Base-by-base conservation (phyloP, 78 protist genomes). In the Dictyostelium intermedium region DNA sequence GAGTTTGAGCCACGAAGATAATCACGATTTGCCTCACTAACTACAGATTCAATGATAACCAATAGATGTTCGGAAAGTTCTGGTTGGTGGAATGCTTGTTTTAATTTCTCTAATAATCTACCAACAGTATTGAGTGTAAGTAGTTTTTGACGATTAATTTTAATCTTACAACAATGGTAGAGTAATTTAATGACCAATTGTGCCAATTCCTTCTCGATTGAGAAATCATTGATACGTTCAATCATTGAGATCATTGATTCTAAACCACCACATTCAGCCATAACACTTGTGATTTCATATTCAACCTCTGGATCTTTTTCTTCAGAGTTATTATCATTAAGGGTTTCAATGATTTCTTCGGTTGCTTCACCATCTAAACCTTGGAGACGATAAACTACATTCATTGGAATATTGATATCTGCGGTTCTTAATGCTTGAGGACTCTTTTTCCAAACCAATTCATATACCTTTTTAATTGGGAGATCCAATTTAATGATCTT, bases 361-460 rank as follows among this genome's bases (percentile, higher is more conserved):
- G 98, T 98, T 27, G 99, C 99, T 85, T 98, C 98, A 32, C 99
- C 99, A 72, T 97, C 98, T 5, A 85, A 39, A 47, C 97, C 98
- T 53, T 97, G 98, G 60, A 98, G 95, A 37, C 98, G 91, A 70
- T 97, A 98, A 10, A 96, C 45, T 4, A 98, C 98, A 18, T 30
- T 73, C 98, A 98, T 98, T 9, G 98, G 98, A 5, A 82, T 61
- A 20, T 83, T 76, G 70, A 61, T 61, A 30, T 82, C 87, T 0
- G 20, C 47, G 1, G 85, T 11, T 37, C 83, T 47, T 39, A 45
- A 85, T 30, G 82, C 96, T 37, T 73, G 76, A 18, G 56, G 37
- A 20, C 50, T 27, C 66, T 77, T 18, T 72, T 82, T 72, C 98
- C 98, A 97, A 39, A 98, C 97, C 1, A 91, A 92, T 80, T 98